Conservation (phyloP, 1,139 yeast species). For the Groenewaldozyma sp. region DNA sequence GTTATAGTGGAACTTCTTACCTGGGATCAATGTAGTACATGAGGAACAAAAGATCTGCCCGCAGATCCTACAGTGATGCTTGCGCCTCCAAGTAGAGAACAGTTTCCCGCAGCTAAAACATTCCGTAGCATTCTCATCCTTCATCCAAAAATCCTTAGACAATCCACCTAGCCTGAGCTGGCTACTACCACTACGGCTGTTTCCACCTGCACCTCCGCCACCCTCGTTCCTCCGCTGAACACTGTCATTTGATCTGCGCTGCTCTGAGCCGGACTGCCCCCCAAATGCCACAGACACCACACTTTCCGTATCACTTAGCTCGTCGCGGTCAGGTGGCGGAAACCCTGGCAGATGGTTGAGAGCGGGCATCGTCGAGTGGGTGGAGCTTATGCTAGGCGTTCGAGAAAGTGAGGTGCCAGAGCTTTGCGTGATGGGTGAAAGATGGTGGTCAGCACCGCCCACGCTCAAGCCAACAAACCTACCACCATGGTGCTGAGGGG, state of each 20-base stretch:
- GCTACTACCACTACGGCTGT: neutral
- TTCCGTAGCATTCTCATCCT: conserved; percentile 75
- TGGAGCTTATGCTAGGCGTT: conserved; percentile 18
- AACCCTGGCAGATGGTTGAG: conserved; percentile 23
- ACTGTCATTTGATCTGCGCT: neutral
- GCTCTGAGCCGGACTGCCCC: neutral
- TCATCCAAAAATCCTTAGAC: conserved; percentile 76
- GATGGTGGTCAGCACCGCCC: neutral
- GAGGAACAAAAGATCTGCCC: conserved; percentile 89
- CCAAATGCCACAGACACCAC: conserved; percentile 17
- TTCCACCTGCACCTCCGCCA: neutral
- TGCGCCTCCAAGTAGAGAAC: conserved; percentile 63
- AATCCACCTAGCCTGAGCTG: conserved; percentile 24
- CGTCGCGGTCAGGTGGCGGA: conserved; percentile 20
- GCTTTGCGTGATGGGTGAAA: conserved; percentile 3
- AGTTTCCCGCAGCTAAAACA: conserved; percentile 69
- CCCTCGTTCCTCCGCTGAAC: neutral
- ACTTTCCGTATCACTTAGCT: conserved; percentile 25
- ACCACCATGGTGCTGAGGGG: no score
- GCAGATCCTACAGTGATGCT: conserved; percentile 92
- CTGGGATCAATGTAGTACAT: conserved; percentile 76
- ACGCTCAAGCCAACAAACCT: no score
- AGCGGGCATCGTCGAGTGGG: conserved; percentile 16
- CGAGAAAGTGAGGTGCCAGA: conserved; percentile 13
- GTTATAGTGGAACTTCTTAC: conserved; percentile 56